These are phyloP conservation scores for Sphagnurus paluster DNA, from an alignment of 1,284 basidiomycete species.

Conservation along the genomic window DNA sequence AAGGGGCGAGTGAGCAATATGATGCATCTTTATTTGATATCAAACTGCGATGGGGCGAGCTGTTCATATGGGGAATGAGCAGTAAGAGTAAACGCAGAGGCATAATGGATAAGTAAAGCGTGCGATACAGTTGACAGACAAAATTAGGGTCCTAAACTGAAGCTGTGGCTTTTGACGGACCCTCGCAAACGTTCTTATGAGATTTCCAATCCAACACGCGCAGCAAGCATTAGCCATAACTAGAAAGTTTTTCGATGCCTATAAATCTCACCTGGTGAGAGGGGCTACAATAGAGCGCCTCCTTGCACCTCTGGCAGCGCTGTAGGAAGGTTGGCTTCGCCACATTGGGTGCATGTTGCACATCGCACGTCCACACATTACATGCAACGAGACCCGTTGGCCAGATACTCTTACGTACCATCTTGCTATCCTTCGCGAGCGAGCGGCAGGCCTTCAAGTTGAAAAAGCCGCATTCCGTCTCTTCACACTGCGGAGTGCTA, in stretches of 20 bases:
- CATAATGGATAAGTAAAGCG: no score
- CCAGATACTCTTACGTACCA: slow-evolving; percentile 20
- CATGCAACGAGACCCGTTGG: slow-evolving; percentile 18
- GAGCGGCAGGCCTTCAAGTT: slow-evolving; percentile 21
- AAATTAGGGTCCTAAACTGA: no score
- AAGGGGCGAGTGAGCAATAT: no score
- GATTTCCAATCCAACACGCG: background rate
- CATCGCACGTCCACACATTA: slow-evolving; percentile 25
- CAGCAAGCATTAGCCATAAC: background rate
- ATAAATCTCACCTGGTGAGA: slow-evolving; percentile 26
- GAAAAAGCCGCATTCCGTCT: slow-evolving; percentile 22
- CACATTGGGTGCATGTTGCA: slow-evolving; percentile 6
- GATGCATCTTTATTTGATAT: no score
- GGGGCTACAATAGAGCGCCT: slow-evolving; percentile 25
- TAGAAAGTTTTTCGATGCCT: no score
- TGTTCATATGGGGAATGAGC: no score
- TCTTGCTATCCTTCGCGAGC: slow-evolving; percentile 16
- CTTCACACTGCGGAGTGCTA: slow-evolving; percentile 13
- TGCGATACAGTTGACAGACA: no score
- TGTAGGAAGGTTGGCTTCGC: slow-evolving; percentile 13
- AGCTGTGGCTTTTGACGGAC: background rate
- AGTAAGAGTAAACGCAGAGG: no score
- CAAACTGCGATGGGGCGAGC: no score
- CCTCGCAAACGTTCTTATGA: background rate
- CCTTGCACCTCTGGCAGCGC: slow-evolving; percentile 24